Evolutionary conservation across 2,329 filamentous ascomycete species (phyloP).

Genomic region (Lecanicillium sp.): DNA sequence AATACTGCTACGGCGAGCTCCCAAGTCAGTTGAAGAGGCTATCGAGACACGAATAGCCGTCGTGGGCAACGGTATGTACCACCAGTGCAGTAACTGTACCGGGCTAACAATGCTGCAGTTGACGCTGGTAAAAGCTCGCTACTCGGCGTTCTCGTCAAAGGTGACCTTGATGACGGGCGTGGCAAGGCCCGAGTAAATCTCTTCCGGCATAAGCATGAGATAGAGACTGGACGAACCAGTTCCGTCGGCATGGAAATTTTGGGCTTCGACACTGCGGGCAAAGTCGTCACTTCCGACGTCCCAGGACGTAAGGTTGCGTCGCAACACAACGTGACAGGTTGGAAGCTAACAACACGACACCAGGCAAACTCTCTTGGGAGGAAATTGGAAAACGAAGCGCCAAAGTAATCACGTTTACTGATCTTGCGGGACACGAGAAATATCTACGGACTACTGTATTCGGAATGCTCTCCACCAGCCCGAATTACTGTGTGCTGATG

Average conservation of each 20-base stretch:
- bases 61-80: slow-evolving; percentile 70
- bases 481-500: slow-evolving; percentile 97
- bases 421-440: slow-evolving; percentile 90
- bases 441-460: slow-evolving; percentile 97
- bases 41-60: slow-evolving; percentile 96
- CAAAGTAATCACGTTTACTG: slow-evolving; percentile 95
- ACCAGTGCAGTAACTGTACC: too few species aligned
- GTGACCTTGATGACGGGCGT: slow-evolving; percentile 87
- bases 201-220: slow-evolving; percentile 96
- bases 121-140: slow-evolving; percentile 97
- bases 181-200: slow-evolving; percentile 92
- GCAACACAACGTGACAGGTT: slow-evolving; percentile 15
- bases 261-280: slow-evolving; percentile 85
- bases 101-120: slow-evolving; percentile 44
- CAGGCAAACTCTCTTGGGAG: slow-evolving; percentile 77
- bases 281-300: slow-evolving; percentile 73
- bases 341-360: not conserved
- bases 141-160: slow-evolving; percentile 92
- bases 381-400: slow-evolving; percentile 92
- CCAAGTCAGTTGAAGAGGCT: slow-evolving; percentile 71
- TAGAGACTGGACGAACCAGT: slow-evolving; percentile 90
- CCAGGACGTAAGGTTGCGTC: slow-evolving; percentile 63
- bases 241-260: slow-evolving; percentile 99
- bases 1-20: slow-evolving; percentile 70
- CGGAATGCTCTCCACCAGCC: slow-evolving; percentile 85